Evolutionary conservation across 2,329 filamentous ascomycete genomes (phyloP), one percentile per base, ranked within the genome.

Genomic region (Pyricularia sp.): DNA sequence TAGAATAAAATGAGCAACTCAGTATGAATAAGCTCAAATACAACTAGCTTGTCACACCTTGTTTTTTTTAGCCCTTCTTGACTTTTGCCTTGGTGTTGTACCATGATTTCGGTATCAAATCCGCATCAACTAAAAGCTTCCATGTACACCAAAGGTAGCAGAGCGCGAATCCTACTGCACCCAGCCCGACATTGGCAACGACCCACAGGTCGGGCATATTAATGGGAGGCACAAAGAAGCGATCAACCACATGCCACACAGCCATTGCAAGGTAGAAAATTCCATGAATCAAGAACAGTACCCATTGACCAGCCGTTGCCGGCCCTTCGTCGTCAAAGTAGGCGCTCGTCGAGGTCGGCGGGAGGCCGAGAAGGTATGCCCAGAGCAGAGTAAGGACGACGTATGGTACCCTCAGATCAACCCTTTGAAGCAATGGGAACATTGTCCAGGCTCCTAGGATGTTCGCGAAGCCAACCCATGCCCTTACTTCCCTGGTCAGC

Each of bases 381-480:
- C 94, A 99, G 1, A 99, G 82, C 1, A 93, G 79, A 0, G 90
- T 90, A 33, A 97, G 78, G 13, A 96, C 89, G 44, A 85, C 84
- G 72, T 99, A 99, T 0, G 96, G 94, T 10, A 96, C 81, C 13
- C 84, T 81, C 9, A 99, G 79, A 59, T 93, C 89, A 66, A 97
- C 94, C 61, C 93, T 86, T 71, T 89, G 85, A 44, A 99, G 83
- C 7, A 99, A 80, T 0, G 94, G 94, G 72, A 91, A 99, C 84
- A 97, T 88, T 6, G 94, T 97, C 91, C 92, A 97, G 35, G 84
- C 85, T 9, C 89, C 93, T 12, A 97, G 82, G 16, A 94, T 82
- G 73, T 99, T 99, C 64, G 92, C 93, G 72, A 96, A 96, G n/a
- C 93, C 93, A 4, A 97, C 88, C 94, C 94, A 99, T 1, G 91